Evolutionary conservation across 257 asterid genomes (phyloP).

Genomic region (Lycium ferocissimum): DNA sequence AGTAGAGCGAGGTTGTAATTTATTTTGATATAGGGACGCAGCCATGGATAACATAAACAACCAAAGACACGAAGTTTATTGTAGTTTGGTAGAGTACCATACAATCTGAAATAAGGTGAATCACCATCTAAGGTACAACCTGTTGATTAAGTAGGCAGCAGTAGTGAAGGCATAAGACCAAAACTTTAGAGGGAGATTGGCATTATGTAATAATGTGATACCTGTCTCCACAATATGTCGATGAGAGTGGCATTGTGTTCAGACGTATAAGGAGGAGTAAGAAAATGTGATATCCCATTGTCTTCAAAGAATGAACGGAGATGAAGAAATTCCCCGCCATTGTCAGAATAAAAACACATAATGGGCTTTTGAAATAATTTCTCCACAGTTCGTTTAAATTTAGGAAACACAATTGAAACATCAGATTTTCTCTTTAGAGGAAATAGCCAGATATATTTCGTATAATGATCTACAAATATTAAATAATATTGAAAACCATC

Average conservation of each 20-base stretch:
- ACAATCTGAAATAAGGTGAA: background rate
- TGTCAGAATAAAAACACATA: background rate
- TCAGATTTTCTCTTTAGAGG: too few species aligned
- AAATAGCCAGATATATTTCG: background rate
- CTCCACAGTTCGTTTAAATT: background rate
- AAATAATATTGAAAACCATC: conserved; percentile 6
- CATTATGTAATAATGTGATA: background rate
- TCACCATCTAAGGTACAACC: background rate
- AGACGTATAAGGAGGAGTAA: background rate
- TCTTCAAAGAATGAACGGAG: background rate
- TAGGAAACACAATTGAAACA: background rate
- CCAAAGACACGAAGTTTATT: background rate
- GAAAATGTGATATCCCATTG: background rate
- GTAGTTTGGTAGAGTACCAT: background rate
- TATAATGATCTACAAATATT: background rate
- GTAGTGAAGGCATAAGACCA: background rate
- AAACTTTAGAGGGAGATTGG: background rate
- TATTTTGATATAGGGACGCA: background rate
- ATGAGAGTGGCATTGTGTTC: background rate
- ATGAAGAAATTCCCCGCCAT: background rate
- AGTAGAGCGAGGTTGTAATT: background rate
- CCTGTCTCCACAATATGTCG: background rate
- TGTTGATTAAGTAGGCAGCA: conserved; percentile 3
- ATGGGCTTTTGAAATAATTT: background rate
- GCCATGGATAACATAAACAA: background rate